phyloP scores from a whole-genome alignment of 2,329 filamentous ascomycete species.

The Alternaria ventricosa region DNA sequence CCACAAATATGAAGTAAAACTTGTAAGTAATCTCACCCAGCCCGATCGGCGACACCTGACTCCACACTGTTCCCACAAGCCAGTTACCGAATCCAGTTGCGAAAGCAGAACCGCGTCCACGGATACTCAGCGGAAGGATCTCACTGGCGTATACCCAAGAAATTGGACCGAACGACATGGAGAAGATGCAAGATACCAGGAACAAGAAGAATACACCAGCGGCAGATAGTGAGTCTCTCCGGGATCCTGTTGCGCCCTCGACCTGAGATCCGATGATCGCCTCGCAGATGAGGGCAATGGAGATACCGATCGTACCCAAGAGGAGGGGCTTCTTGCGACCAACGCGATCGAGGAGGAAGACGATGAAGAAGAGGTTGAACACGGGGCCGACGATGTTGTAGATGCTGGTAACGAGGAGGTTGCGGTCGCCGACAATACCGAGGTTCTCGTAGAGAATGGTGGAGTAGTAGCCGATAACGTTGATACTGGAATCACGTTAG shows the following conservation, averaged over 20 bases:
- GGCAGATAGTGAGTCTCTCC: constrained; percentile 58
- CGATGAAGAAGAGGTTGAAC: constrained; percentile 66
- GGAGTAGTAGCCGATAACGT: constrained; percentile 69
- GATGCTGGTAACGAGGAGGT: constrained; percentile 64
- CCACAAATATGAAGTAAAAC: constrained; percentile 66
- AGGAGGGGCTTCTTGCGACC: constrained; percentile 60
- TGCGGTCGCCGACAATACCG: constrained; percentile 62
- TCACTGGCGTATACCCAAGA: constrained; percentile 71
- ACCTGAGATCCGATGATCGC: constrained; percentile 58
- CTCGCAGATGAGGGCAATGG: constrained; percentile 65
- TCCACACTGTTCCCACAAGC: constrained; percentile 65
- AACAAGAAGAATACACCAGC: constrained; percentile 72
- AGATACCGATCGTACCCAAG: constrained; percentile 62
- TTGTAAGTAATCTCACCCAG: constrained; percentile 58
- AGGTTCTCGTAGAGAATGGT: constrained; percentile 65
- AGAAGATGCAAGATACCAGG: constrained; percentile 48
- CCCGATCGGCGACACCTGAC: constrained; percentile 64
- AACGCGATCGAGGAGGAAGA: constrained; percentile 62
- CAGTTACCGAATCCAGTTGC: constrained; percentile 66
- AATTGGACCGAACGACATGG: constrained; percentile 43
- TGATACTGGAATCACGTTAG: constrained; percentile 42
- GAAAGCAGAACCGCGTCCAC: constrained; percentile 64
- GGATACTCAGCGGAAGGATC: constrained; percentile 69
- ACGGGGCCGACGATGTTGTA: constrained; percentile 67
- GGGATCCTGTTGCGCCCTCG: constrained; percentile 35